These are phyloP conservation scores for Solanum lycopersicoides DNA, from an alignment of 257 asterid genomes.

Conservation along the genomic window DNA sequence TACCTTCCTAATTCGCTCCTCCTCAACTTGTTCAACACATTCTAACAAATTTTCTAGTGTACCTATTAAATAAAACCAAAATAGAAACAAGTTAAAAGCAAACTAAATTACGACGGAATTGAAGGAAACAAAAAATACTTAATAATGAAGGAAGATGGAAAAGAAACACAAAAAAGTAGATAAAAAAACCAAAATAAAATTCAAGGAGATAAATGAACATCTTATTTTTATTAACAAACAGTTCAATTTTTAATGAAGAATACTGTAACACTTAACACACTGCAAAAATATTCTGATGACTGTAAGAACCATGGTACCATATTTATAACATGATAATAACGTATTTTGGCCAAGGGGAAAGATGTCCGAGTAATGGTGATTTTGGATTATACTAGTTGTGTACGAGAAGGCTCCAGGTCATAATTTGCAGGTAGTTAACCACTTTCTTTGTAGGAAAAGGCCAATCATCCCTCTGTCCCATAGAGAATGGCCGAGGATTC, in stretches of 20 bases:
- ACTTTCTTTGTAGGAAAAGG: background rate
- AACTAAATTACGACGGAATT: background rate
- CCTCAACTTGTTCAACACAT: slow-evolving; percentile 64
- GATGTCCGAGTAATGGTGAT: background rate
- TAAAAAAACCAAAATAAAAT: background rate
- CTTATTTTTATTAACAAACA: background rate
- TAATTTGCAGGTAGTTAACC: background rate
- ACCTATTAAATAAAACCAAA: slow-evolving; percentile 32
- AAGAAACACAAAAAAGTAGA: background rate
- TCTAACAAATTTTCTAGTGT: slow-evolving; percentile 79
- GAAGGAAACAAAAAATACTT: background rate
- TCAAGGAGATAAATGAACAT: background rate
- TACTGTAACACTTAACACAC: background rate
- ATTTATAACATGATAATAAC: background rate
- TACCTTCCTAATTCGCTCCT: slow-evolving; percentile 76
- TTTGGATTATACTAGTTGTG: background rate
- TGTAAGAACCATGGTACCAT: background rate
- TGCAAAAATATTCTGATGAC: background rate
- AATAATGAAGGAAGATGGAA: background rate
- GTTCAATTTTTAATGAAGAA: background rate
- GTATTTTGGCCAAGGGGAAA: background rate
- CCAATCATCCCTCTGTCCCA: background rate
- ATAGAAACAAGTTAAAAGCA: background rate
- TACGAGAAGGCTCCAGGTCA: background rate
- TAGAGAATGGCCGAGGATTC: background rate